These are phyloP conservation scores for Ascochyta koolunga DNA, from an alignment of 2,329 filamentous ascomycete species.

Conservation along the genomic window DNA sequence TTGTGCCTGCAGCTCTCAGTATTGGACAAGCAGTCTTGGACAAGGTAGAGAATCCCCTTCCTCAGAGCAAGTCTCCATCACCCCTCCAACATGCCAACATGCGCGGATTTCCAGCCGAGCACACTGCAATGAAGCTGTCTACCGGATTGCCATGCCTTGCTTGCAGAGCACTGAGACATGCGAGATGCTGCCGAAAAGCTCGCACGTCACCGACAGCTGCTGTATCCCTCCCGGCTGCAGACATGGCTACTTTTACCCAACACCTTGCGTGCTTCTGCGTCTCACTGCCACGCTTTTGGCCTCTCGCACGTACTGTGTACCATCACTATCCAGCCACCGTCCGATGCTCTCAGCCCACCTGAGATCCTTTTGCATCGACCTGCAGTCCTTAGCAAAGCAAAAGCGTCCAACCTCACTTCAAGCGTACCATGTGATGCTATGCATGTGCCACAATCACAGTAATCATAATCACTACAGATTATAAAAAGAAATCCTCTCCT, in stretches of 20 bases:
- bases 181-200: conserved; percentile 8
- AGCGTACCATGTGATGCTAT: no score
- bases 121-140: conserved; percentile 2
- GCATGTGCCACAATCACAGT: no score
- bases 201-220: conserved; percentile 12
- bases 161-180: conserved; percentile 7
- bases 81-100: conserved; percentile 7
- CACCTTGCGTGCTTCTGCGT: conserved; percentile 2
- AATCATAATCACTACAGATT: background rate
- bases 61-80: conserved; percentile 2
- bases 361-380: no score
- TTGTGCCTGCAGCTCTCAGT: conserved; percentile 13
- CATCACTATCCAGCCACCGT: conserved; percentile 1
- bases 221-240: conserved; percentile 13
- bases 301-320: conserved; percentile 7
- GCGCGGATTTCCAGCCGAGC: conserved; percentile 2
- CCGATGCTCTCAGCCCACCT: background rate
- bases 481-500: background rate
- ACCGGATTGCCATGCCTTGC: conserved; percentile 10
- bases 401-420: no score
- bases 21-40: conserved; percentile 17
- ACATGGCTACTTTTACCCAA: conserved; percentile 9
- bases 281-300: conserved; percentile 9
- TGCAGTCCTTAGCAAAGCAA: no score
- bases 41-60: conserved; percentile 12